Base-by-base conservation (phyloP, 2,329 filamentous ascomycete species). In the Penicillium sp. region DNA sequence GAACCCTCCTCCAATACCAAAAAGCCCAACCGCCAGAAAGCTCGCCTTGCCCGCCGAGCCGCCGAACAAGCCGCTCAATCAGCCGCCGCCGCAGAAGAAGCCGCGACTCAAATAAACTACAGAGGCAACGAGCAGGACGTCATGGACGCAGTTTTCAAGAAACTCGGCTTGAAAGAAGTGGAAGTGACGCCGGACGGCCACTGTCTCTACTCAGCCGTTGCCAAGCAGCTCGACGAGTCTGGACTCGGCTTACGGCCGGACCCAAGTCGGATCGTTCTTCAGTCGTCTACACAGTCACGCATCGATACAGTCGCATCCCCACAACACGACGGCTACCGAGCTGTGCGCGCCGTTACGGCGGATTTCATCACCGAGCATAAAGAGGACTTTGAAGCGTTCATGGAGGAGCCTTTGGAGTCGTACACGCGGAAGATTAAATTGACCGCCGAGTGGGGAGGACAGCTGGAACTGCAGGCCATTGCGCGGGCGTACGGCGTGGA, bases 371-470 rank as follows among this genome's bases (percentile, higher is more conserved):
- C 78, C 55, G 71, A 76, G 13, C 86, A 97, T 71, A 75, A 82
- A 10, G 90, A 92, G 60, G 91, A 95, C 65, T 97, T 97, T 71
- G 86, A 82, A 53, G 87, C 90, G 0, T 99, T 97, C 69, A 78
- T 96, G 63, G 92, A 96, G 68, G 92, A 94, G 71, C 85, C 87
- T 13, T 70, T 97, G 44, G 83, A 84, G 3, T 77, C 77, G 8
- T 96, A 97, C 72, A 81, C 90, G 44, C 76, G 77, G 44, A 91
- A 89, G 76, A 90, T 99, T 56, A 79, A 87, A 59, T 86, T 94
- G 55, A 97, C 92, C 46, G 92, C 91, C 0, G 93, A 96, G 75
- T 99, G 94, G 94, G 94, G 94, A 47, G 94, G 94, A 0, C 91
- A 97, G 78, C 75, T 97, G 59, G 94, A 99, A 79, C 75, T 99